Evolutionary conservation across 768 basidiomycete species (phyloP).

Genomic region (Auricularia sp.): DNA sequence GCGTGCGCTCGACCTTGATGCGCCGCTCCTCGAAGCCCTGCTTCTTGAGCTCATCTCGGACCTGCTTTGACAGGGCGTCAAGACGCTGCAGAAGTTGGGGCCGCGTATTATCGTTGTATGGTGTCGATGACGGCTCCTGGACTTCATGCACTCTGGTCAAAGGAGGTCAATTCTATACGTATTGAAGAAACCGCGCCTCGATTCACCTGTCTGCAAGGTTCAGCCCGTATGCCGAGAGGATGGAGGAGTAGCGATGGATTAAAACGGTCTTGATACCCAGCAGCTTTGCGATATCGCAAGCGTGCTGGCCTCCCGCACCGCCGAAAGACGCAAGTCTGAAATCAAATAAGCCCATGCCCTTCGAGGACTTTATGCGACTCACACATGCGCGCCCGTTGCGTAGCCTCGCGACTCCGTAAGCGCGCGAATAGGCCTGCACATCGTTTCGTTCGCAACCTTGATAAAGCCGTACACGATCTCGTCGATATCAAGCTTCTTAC

Average conservation of each 20-base stretch:
- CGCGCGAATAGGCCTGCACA: constrained; percentile 87
- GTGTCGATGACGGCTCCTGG: constrained; percentile 82
- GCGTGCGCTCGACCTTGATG: constrained; percentile 69
- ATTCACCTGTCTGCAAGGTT: constrained; percentile 64
- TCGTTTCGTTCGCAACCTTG: constrained; percentile 85
- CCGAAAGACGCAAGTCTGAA: constrained; percentile 48
- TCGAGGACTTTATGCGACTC: constrained; percentile 11
- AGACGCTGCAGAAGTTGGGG: constrained; percentile 50
- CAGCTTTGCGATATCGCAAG: constrained; percentile 80
- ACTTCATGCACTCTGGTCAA: constrained; percentile 61
- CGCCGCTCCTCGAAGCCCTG: constrained; percentile 75
- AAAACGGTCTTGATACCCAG: constrained; percentile 83
- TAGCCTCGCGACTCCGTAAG: constrained; percentile 85
- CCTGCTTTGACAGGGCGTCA: constrained; percentile 55
- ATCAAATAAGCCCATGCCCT: constrained; percentile 9
- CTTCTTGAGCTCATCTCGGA: constrained; percentile 52
- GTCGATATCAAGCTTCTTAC: constrained; percentile 52
- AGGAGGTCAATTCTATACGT: background rate
- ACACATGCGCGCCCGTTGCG: constrained; percentile 69
- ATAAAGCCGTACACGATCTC: constrained; percentile 80
- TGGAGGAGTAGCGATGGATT: constrained; percentile 86
- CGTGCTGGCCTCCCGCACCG: constrained; percentile 86
- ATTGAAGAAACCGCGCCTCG: background rate
- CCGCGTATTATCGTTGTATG: constrained; percentile 55
- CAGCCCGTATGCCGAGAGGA: constrained; percentile 90